Base-by-base conservation (phyloP, 139 green algal species). In the Chlamydomonas eustigma region DNA sequence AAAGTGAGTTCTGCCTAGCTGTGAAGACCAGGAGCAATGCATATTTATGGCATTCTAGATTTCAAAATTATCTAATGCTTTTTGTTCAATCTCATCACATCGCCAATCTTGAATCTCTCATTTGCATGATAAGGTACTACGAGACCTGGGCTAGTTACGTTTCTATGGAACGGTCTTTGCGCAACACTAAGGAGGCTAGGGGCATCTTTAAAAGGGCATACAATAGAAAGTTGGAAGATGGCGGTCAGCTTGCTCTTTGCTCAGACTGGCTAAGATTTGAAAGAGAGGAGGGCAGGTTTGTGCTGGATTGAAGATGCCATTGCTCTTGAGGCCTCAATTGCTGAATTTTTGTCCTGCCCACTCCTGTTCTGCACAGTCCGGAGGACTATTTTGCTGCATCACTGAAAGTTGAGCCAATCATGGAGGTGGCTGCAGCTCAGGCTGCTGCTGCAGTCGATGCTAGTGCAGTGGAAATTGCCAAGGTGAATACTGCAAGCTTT, bases 221-320 rank as follows among this genome's bases (percentile, higher is more conserved):
- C 77, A 86, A 50, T 73, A 76, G 84, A 30, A 75, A 79, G 39
- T 50, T 89, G 38, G 73, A 90, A 64, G 81, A 87, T 39, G 81
- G 81, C 2, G 85, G 84, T 1, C 84, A 90, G 81, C 50, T 84
- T 39, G 39, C 68, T 22, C 5, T 97, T 58, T 90, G 84, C 74
- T 37, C 89, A 0, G 87, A 88, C 4, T 97, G 91, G 92, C 73
- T 95, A 78, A 76, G 79, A 22, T 95, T 97, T 83, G 93, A 97
- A 83, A 80, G 87, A 6, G 90, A 97, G 74, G 80, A 93, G 78
- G 92, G 92, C 36, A 74, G 65, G 65, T 73, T 32, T 8, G 65
- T 22, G 63, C 32, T 22, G 30, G 63, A 22, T 22, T 32, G 63
- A 22, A 8, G 30, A n/a, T n/a, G n/a, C n/a, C 18, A 58, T 18